These are phyloP conservation scores for Massariosphaeria phaeospora DNA, from an alignment of 495 filamentous ascomycete genomes.

Conservation along the genomic window DNA sequence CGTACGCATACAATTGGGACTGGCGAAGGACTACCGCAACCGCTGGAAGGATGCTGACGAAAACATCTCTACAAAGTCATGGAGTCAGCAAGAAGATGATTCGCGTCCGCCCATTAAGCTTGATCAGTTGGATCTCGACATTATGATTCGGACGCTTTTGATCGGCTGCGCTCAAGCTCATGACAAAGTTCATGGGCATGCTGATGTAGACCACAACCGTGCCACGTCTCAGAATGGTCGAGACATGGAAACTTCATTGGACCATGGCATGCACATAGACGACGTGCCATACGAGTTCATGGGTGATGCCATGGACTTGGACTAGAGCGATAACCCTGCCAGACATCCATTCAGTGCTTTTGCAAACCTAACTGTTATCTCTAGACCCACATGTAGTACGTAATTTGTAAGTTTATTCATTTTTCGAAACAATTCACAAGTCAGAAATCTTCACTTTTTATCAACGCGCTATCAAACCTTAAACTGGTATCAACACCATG, in stretches of 20 bases:
- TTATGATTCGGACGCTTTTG: constrained; percentile 47
- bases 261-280: constrained; percentile 12
- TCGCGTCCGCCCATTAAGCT: constrained; percentile 40
- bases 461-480: no score
- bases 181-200: constrained; percentile 25
- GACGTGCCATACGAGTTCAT: constrained; percentile 52
- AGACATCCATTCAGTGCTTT: neutral
- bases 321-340: neutral
- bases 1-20: constrained; percentile 47
- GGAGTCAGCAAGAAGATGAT: constrained; percentile 36
- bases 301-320: constrained; percentile 60
- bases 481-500: no score
- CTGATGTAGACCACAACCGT: neutral
- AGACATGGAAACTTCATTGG: constrained; percentile 21
- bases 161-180: constrained; percentile 41
- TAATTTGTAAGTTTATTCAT: no score
- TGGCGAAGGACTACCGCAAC: constrained; percentile 62
- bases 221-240: constrained; percentile 26
- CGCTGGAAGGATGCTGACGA: constrained; percentile 60
- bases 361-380: no score
- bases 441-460: no score
- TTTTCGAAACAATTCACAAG: no score
- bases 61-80: neutral
- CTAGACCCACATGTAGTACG: no score
- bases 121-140: constrained; percentile 47